Percentiles rank a stretch among this genome's conserved stretches.
These are phyloP conservation scores for Pugionium dolabratum DNA, from an alignment of 345 rosid genomes.

Conservation along the genomic window DNA sequence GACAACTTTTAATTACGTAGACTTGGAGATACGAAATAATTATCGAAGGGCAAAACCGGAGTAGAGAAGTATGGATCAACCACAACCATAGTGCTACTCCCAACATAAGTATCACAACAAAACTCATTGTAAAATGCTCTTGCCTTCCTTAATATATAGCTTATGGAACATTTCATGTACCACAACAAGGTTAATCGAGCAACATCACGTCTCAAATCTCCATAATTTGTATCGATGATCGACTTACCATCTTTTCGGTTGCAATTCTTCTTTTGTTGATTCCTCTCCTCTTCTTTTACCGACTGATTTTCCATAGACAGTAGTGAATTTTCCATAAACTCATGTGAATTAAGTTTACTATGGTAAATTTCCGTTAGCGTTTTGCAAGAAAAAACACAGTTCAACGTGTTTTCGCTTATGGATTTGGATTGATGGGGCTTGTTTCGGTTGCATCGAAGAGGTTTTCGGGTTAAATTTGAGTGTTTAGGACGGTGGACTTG, in stretches of 20 bases:
- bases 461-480: constrained; percentile 12
- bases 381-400: constrained; percentile 14
- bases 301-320: constrained; percentile 17
- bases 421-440: constrained; percentile 33
- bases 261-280: constrained; percentile 6
- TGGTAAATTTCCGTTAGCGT: constrained; percentile 1
- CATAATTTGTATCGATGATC: not conserved
- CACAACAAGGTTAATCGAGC: constrained; percentile 40
- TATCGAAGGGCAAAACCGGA: constrained; percentile 43
- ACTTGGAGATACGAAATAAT: not conserved
- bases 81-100: constrained; percentile 6
- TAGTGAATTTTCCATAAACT: constrained; percentile 2
- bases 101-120: constrained; percentile 39
- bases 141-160: constrained; percentile 47
- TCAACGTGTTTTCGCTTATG: constrained; percentile 22
- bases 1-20: not conserved
- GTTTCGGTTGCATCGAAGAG: constrained; percentile 12
- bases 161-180: constrained; percentile 44
- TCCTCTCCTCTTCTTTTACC: constrained; percentile 8
- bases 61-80: constrained; percentile 53
- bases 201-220: constrained; percentile 32
- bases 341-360: not conserved
- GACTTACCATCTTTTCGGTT: constrained; percentile 12
- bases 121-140: constrained; percentile 51
- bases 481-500: constrained; percentile 33